Percentiles rank a stretch among this genome's conserved stretches.
These are phyloP conservation scores for Coemansia sp. DNA, from an alignment of 192 early-diverging fungal genomes.

Conservation along the genomic window DNA sequence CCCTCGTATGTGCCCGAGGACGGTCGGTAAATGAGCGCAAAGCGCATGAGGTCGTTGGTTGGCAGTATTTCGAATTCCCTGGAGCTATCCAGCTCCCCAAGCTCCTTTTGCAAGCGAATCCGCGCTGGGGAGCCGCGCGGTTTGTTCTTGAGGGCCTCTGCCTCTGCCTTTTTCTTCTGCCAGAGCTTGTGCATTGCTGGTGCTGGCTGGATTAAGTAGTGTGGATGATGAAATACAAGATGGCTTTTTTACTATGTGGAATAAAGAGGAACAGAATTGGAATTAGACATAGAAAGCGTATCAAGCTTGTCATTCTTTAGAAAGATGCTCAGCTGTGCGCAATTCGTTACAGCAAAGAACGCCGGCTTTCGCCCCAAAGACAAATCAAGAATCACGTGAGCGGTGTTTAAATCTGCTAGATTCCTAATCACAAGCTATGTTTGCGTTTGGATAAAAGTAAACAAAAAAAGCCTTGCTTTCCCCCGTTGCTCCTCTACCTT, in stretches of 20 bases:
- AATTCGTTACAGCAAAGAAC: too few relatives aligned
- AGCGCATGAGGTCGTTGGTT: conserved; percentile 78
- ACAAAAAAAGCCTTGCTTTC: background rate
- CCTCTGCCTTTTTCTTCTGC: conserved; percentile 80
- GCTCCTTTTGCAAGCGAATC: conserved; percentile 94
- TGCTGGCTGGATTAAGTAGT: background rate
- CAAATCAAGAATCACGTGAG: background rate
- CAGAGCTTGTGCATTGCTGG: conserved; percentile 82
- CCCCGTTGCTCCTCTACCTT: background rate
- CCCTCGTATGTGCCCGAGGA: conserved; percentile 85
- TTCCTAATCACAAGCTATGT: background rate
- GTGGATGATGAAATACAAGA: conserved; percentile 10
- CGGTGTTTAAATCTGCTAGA: background rate
- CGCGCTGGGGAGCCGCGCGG: conserved; percentile 82
- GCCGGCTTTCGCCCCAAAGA: too few relatives aligned
- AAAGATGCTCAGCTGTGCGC: too few relatives aligned
- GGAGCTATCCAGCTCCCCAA: conserved; percentile 76
- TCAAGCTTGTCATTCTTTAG: background rate
- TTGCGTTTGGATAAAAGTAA: background rate
- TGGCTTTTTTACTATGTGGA: background rate
- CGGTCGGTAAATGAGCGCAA: conserved; percentile 79
- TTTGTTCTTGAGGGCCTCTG: conserved; percentile 70
- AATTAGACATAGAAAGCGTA: background rate
- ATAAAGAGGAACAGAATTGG: background rate
- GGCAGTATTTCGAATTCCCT: conserved; percentile 80